These are phyloP conservation scores for Tolypocladium tundrense DNA, from an alignment of 2,329 filamentous ascomycete species.

Conservation along the genomic window DNA sequence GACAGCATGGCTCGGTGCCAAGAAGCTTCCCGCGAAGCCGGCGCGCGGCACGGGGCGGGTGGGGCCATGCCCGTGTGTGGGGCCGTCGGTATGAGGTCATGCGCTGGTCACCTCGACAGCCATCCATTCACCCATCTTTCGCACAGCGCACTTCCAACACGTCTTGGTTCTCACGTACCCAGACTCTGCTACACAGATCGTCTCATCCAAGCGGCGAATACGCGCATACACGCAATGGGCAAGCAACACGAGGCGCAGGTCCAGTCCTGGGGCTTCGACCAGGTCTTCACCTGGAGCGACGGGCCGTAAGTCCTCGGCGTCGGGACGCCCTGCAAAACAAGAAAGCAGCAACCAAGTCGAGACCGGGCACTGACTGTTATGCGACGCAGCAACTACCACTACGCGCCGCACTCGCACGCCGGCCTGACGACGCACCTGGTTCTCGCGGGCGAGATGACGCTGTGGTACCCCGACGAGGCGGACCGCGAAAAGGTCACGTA, in stretches of 20 bases:
- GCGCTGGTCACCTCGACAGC: not conserved
- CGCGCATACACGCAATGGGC: conserved; percentile 11
- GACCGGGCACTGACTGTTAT: not conserved
- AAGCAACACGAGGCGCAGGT: conserved; percentile 45
- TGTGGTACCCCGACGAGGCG: conserved; percentile 53
- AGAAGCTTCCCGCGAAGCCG: not conserved
- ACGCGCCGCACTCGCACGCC: conserved; percentile 55
- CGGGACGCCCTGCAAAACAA: not conserved
- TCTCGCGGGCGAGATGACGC: conserved; percentile 51
- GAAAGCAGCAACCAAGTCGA: not conserved
- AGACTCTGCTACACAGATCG: not conserved
- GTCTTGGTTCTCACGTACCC: not conserved
- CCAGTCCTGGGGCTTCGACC: conserved; percentile 56
- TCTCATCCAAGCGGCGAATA: not conserved
- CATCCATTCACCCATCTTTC: not conserved
- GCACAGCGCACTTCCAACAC: too few species aligned
- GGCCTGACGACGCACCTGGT: conserved; percentile 62
- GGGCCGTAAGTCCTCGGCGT: conserved; percentile 43
- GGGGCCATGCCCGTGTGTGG: not conserved
- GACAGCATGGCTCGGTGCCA: not conserved
- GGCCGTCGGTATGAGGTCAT: not conserved
- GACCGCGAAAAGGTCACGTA: conserved; percentile 46
- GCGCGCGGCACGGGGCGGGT: not conserved
- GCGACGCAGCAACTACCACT: conserved; percentile 52
- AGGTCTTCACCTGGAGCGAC: conserved; percentile 66